A percentile compares a stretch with the other conserved stretches of the same genome.
These are phyloP conservation scores for Leucocoprinus sp. DNA, from an alignment of 768 basidiomycete genomes.

Conservation along the genomic window DNA sequence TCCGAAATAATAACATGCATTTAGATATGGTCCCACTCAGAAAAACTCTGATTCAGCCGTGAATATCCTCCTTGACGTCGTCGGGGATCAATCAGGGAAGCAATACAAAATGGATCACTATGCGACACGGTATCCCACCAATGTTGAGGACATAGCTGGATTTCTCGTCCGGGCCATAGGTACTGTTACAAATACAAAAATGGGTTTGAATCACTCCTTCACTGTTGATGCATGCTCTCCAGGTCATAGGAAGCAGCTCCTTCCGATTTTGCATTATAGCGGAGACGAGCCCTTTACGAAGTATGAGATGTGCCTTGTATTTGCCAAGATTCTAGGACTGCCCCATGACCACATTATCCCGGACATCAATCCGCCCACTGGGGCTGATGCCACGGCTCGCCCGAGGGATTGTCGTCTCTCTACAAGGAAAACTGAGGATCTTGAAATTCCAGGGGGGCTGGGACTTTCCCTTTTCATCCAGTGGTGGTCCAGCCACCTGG, in stretches of 20 bases:
- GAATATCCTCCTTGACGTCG: conserved; percentile 82
- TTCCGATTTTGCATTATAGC: conserved; percentile 81
- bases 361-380: conserved; percentile 59
- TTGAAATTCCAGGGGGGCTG: conserved; percentile 53
- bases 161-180: conserved; percentile 75
- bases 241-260: conserved; percentile 39
- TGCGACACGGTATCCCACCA: conserved; percentile 89
- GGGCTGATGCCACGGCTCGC: conserved; percentile 58
- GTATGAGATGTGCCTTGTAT: conserved; percentile 83
- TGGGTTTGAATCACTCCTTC: not conserved
- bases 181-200: conserved; percentile 18
- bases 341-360: conserved; percentile 71
- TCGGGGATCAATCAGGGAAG: conserved; percentile 81
- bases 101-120: conserved; percentile 94
- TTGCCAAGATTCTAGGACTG: conserved; percentile 60
- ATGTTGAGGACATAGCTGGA: conserved; percentile 77
- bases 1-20: conserved; percentile 8
- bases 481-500: conserved; percentile 68
- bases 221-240: not conserved
- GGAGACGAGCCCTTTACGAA: conserved; percentile 80
- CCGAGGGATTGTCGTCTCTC: conserved; percentile 79
- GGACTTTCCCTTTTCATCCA: conserved; percentile 66
- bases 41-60: conserved; percentile 85
- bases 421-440: conserved; percentile 62
- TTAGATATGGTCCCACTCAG: conserved; percentile 79